Evolutionary conservation across 192 early-diverging fungal genomes (phyloP), one percentile per base, ranked within the genome.

Genomic region (Gryganskiella cystojenkinii): DNA sequence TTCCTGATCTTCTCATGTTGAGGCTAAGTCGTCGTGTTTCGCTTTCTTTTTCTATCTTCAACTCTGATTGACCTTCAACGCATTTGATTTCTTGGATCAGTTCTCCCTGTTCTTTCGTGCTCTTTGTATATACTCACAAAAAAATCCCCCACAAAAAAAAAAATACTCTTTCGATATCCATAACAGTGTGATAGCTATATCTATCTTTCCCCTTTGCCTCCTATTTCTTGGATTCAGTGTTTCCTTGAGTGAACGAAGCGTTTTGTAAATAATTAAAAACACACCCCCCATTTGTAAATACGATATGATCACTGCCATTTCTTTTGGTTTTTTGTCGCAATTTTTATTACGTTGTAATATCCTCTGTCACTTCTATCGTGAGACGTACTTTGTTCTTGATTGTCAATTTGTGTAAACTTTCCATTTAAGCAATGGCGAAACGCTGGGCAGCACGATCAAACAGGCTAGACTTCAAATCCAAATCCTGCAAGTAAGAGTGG

Each of bases 401-500:
- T 5, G 37, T 40, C 13, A 13, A 40, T 40, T 13, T 5, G 37
- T 40, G n/a, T n/a, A n/a, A n/a, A n/a, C 37, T 13, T 40, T 5
- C 7, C 19, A 3, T 61, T 70, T 74, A 84, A 28, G 80, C 70
- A 28, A 84, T 60, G 28, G 80, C 81, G 67, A 80, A 90, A 44
- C 86, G 80, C 61, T 82, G 61, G 25, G 87, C 84, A 56, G 80
- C 70, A 28, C 92, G 85, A 66, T 97, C 95, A 88, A 98, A 98
- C 57, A 96, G 81, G 59, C 86, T 88, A 8, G 89, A 87, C 80
- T 97, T 95, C 60, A 90, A 78, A 35, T 87, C 90, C 31, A 93
- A 78, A 34, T 97, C 94, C 58, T 85, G 73, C 40, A 99, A 67
- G 57, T 94, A 91, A 17, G 90, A 85, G 71, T 99, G 97, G 24